phyloP scores from a whole-genome alignment of 495 filamentous ascomycete species.

The Trichoderma reesei region DNA sequence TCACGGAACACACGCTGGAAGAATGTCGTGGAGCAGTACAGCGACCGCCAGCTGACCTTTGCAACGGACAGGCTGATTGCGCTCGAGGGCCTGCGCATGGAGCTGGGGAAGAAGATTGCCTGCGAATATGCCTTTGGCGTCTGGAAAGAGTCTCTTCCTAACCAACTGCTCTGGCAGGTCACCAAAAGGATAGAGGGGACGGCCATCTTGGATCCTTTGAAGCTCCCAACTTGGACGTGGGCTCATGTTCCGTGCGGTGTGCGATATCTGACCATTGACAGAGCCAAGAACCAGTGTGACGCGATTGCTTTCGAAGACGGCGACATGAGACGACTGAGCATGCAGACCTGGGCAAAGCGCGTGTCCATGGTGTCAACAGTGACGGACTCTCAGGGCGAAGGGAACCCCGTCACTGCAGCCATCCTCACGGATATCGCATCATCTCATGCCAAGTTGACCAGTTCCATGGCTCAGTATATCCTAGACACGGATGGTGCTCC shows the following conservation, averaged over 20 bases:
- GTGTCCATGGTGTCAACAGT: background rate
- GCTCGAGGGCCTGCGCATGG: background rate
- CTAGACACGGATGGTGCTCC: background rate
- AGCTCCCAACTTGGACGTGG: background rate
- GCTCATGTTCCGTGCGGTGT: background rate
- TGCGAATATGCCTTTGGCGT: conserved; percentile 5
- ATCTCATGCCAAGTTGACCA: background rate
- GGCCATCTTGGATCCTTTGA: background rate
- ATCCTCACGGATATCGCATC: background rate
- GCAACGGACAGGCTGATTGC: background rate
- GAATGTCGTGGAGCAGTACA: conserved; percentile 3
- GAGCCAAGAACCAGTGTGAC: background rate
- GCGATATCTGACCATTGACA: background rate
- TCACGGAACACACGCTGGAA: conserved; percentile 4
- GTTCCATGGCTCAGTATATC: background rate
- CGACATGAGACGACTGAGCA: background rate
- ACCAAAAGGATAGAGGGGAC: background rate
- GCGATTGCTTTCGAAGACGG: background rate
- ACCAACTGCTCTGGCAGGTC: background rate
- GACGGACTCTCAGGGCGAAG: background rate
- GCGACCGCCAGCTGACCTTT: background rate
- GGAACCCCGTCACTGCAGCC: background rate
- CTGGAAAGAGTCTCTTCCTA: conserved; percentile 3
- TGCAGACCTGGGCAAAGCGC: background rate
- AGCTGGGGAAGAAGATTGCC: background rate